Conservation (phyloP, 352 stramenopile species). For the Globisporangium paddicum region DNA sequence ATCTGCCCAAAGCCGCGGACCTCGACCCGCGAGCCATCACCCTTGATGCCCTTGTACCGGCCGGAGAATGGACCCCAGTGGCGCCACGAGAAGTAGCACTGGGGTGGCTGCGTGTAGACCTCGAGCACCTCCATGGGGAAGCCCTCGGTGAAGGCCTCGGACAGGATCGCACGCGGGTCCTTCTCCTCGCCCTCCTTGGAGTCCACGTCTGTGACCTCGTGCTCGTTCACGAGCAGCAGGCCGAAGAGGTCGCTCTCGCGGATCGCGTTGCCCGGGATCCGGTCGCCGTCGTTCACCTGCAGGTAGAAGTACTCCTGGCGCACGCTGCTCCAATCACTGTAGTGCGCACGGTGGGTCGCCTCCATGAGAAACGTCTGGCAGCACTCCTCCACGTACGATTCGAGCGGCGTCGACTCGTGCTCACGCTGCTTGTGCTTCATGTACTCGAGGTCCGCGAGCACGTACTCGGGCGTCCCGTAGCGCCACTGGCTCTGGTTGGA, state of each 20-base stretch:
- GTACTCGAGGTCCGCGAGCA: conserved; percentile 75
- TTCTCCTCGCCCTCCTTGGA: conserved; percentile 34
- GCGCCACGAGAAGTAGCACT: conserved; percentile 76
- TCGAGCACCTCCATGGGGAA: conserved; percentile 80
- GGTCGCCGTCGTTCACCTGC: conserved; percentile 64
- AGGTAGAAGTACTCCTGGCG: conserved; percentile 54
- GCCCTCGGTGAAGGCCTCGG: conserved; percentile 63
- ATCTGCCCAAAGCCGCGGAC: conserved; percentile 72
- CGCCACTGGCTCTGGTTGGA: conserved; percentile 33
- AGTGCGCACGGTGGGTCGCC: conserved; percentile 57
- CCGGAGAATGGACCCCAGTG: conserved; percentile 77
- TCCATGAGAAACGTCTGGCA: conserved; percentile 83
- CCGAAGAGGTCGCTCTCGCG: conserved; percentile 67
- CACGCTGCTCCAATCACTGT: conserved; percentile 62
- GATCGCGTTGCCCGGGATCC: conserved; percentile 33
- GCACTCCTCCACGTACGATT: conserved; percentile 68
- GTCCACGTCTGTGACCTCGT: conserved; percentile 26
- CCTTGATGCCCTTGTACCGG: conserved; percentile 54
- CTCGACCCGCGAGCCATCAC: conserved; percentile 52
- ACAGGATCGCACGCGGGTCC: conserved; percentile 43
- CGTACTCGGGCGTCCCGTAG: conserved; percentile 64
- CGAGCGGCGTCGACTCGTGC: conserved; percentile 48
- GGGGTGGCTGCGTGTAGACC: conserved; percentile 70
- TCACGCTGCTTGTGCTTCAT: conserved; percentile 52
- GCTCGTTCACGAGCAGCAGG: conserved; percentile 47